These are phyloP conservation scores for Xylaria telfairii DNA, from an alignment of 495 filamentous ascomycete genomes.

Conservation along the genomic window DNA sequence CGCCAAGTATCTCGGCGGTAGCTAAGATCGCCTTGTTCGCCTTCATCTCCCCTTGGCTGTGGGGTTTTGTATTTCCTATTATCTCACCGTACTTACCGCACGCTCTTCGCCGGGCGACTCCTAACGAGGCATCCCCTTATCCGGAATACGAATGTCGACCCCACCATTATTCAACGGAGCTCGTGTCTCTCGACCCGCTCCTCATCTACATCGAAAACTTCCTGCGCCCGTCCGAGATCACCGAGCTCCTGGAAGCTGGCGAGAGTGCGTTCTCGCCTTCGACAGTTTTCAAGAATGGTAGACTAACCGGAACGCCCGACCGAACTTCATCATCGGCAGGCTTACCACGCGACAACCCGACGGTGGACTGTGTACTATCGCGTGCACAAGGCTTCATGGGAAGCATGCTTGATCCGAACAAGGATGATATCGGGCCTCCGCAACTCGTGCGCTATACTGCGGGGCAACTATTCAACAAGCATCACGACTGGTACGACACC, in stretches of 20 bases:
- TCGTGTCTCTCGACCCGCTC: conserved; percentile 46
- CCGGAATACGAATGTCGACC: conserved; percentile 23
- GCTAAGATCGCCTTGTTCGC: conserved; percentile 19
- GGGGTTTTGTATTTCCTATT: conserved; percentile 7
- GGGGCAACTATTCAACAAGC: conserved; percentile 53
- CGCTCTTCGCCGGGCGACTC: conserved; percentile 5
- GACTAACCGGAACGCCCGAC: conserved; percentile 41
- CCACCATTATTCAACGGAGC: conserved; percentile 21
- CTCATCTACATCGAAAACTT: conserved; percentile 55
- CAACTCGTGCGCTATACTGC: conserved; percentile 56
- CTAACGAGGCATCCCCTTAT: not conserved
- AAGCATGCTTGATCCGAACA: conserved; percentile 48
- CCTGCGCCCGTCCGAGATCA: conserved; percentile 44
- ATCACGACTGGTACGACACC: conserved; percentile 56
- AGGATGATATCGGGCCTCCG: conserved; percentile 55
- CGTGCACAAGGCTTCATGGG: conserved; percentile 52
- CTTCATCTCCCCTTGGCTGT: conserved; percentile 23
- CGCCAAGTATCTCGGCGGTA: conserved; percentile 20
- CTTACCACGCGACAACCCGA: conserved; percentile 47
- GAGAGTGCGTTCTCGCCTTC: conserved; percentile 49
- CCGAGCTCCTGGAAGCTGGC: conserved; percentile 45
- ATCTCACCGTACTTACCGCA: conserved; percentile 23
- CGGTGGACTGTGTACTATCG: conserved; percentile 50
- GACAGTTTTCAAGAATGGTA: conserved; percentile 46
- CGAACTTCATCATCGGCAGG: conserved; percentile 54